Percentiles rank a stretch among this genome's conserved stretches.
phyloP scores from a whole-genome alignment of 2,329 filamentous ascomycete genomes.

The Cephalotrichum gorgonifer region DNA sequence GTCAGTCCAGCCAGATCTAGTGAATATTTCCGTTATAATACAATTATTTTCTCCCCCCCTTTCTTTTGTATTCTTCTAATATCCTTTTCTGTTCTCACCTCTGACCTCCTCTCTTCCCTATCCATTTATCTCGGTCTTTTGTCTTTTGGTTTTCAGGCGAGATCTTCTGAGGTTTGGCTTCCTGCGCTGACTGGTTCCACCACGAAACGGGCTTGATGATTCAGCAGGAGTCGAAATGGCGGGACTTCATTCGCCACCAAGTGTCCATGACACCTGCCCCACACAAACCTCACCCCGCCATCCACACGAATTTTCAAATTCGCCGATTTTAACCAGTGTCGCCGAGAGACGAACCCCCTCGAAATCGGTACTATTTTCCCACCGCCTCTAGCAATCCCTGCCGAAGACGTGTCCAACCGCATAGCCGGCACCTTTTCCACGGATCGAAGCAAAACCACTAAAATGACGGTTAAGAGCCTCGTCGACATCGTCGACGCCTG shows the following conservation, averaged over 20 bases:
- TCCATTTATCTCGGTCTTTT: too few relatives aligned
- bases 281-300: conserved; percentile 7
- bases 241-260: not conserved
- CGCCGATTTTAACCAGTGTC: conserved; percentile 3
- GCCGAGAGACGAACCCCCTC: not conserved
- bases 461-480: conserved; percentile 3
- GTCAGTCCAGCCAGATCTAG: too few relatives aligned
- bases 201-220: not conserved
- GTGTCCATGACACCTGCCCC: not conserved
- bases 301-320: conserved; percentile 8
- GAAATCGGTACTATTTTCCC: conserved; percentile 1
- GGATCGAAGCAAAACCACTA: not conserved
- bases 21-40: too few relatives aligned
- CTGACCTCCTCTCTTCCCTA: too few relatives aligned
- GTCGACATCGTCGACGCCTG: conserved; percentile 5
- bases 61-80: too few relatives aligned
- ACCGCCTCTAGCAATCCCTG: not conserved
- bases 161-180: too few relatives aligned
- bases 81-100: too few relatives aligned
- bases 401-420: not conserved
- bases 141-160: too few relatives aligned
- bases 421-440: not conserved
- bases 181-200: too few relatives aligned
- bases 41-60: too few relatives aligned
- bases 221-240: not conserved